Percentiles rank a stretch among this genome's conserved stretches.
These are phyloP conservation scores for Vitis rupestris DNA, from an alignment of 164 flowering plant species.

Conservation along the genomic window DNA sequence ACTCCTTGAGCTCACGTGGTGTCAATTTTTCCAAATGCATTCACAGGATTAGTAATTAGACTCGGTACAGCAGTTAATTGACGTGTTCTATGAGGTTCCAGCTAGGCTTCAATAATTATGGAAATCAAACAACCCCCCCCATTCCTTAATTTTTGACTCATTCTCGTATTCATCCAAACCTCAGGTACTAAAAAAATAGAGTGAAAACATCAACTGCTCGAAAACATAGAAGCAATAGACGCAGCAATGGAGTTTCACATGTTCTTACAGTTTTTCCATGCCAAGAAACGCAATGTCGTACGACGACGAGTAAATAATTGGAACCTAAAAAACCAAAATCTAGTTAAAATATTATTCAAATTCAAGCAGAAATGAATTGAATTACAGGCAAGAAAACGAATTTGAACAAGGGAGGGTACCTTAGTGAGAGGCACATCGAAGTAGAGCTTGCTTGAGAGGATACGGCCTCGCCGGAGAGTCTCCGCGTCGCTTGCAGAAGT, in stretches of 20 bases:
- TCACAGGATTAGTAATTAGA: too few relatives aligned
- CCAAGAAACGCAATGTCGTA: conserved; percentile 82
- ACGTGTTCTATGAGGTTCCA: too few relatives aligned
- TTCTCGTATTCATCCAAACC: too few relatives aligned
- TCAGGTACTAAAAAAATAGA: too few relatives aligned
- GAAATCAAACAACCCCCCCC: too few relatives aligned
- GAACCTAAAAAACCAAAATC: conserved; percentile 44
- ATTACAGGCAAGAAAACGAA: too few relatives aligned
- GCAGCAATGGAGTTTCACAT: background rate
- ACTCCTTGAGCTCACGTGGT: too few relatives aligned
- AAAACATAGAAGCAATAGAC: background rate
- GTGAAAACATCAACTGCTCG: background rate
- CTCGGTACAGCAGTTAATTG: too few relatives aligned
- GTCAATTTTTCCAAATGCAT: too few relatives aligned
- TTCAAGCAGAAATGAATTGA: background rate
- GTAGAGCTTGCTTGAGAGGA: conserved; percentile 86
- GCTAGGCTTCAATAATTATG: too few relatives aligned
- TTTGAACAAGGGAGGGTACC: conserved; percentile 24
- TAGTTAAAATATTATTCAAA: background rate
- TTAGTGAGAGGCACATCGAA: conserved; percentile 63
- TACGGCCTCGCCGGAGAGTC: conserved; percentile 47
- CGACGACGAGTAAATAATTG: conserved; percentile 69
- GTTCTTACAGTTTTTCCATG: conserved; percentile 82
- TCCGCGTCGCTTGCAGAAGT: conserved; percentile 26
- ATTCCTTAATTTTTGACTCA: too few relatives aligned